These are phyloP conservation scores for Polyporus tsugae DNA, from an alignment of 1,284 basidiomycete genomes.

Conservation along the genomic window DNA sequence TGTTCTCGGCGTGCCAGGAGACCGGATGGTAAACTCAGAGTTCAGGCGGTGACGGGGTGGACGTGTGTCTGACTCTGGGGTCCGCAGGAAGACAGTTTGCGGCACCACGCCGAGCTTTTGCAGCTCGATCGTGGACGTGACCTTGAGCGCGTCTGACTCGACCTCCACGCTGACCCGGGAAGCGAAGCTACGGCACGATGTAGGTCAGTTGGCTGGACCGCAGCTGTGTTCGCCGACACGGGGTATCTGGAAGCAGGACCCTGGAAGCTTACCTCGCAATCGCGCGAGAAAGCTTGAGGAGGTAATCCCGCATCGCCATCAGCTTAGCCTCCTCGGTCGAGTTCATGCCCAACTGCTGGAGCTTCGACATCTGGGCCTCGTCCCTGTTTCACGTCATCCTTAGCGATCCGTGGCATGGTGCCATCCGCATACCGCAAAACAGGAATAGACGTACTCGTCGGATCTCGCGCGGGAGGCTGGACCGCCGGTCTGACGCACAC, in stretches of 20 bases:
- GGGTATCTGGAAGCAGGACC: neutral
- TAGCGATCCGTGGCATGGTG: neutral
- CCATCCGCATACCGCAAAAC: neutral
- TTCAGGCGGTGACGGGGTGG: slow-evolving; percentile 47
- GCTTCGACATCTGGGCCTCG: slow-evolving; percentile 72
- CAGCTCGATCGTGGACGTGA: slow-evolving; percentile 72
- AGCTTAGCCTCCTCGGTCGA: slow-evolving; percentile 83
- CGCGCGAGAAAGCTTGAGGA: slow-evolving; percentile 82
- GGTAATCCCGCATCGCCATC: slow-evolving; percentile 87
- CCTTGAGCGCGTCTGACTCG: slow-evolving; percentile 72
- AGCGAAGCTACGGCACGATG: slow-evolving; percentile 57
- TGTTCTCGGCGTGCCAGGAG: slow-evolving; percentile 56
- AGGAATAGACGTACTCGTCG: slow-evolving; percentile 65
- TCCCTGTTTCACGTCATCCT: slow-evolving; percentile 58
- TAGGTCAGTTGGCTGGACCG: slow-evolving; percentile 1
- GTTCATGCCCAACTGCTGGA: slow-evolving; percentile 87
- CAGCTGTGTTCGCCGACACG: neutral
- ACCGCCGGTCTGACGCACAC: slow-evolving; percentile 61
- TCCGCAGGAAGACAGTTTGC: slow-evolving; percentile 92
- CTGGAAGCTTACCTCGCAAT: slow-evolving; percentile 57
- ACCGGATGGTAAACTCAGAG: slow-evolving; percentile 46
- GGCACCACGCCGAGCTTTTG: slow-evolving; percentile 92
- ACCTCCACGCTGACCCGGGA: slow-evolving; percentile 67
- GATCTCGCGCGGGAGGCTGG: slow-evolving; percentile 62
- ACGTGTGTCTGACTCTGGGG: slow-evolving; percentile 53